A percentile compares a stretch with the other conserved stretches of the same genome.
phyloP scores from a whole-genome alignment of 257 asterid genomes.

The Primulina eburnea region DNA sequence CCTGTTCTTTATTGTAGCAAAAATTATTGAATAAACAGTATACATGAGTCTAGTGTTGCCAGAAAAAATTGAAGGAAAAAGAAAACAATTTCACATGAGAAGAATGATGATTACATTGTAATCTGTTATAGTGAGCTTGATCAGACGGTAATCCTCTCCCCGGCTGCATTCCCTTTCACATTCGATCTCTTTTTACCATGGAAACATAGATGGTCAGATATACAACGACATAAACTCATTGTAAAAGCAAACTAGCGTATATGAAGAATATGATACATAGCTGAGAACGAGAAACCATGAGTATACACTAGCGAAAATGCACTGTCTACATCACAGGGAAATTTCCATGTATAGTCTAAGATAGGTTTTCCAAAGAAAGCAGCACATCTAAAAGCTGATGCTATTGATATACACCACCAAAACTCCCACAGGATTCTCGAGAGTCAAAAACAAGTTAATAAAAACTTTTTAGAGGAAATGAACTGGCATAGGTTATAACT shows the following conservation, averaged over 20 bases:
- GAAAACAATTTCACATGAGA: neutral
- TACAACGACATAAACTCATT: slow-evolving; percentile 18
- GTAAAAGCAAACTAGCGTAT: too few relatives aligned
- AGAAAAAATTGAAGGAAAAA: neutral
- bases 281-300: neutral
- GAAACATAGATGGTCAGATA: neutral
- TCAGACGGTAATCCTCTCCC: slow-evolving; percentile 95
- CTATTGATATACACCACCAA: too few relatives aligned
- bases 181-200: slow-evolving; percentile 55
- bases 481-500: too few relatives aligned
- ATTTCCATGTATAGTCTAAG: neutral
- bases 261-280: neutral
- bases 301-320: neutral
- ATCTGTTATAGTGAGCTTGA: slow-evolving; percentile 84
- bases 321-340: neutral
- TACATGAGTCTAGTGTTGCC: neutral
- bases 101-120: slow-evolving; percentile 46
- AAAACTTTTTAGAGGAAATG: too few relatives aligned
- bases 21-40: slow-evolving; percentile 3
- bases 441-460: neutral
- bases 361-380: neutral
- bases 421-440: too few relatives aligned
- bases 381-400: too few relatives aligned
- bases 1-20: slow-evolving; percentile 40
- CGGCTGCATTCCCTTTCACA: slow-evolving; percentile 98